Evolutionary conservation across 768 basidiomycete species (phyloP).

Genomic region (Clitopilus hobsonii): DNA sequence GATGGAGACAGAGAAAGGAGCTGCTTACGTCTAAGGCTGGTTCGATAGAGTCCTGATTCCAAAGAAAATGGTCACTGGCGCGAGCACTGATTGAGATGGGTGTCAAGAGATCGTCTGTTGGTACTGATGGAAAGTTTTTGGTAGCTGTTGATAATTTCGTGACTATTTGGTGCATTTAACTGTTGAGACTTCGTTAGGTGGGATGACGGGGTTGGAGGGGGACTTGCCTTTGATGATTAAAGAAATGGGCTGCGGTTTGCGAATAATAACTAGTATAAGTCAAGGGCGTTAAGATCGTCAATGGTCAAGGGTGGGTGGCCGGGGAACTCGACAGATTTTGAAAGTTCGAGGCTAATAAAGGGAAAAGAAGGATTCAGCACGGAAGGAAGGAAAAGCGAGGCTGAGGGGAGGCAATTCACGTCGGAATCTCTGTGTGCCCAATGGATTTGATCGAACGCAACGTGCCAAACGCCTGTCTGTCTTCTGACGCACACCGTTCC

Average conservation of each 20-base stretch:
- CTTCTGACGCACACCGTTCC: slow-evolving; percentile 45
- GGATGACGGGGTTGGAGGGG: slow-evolving; percentile 13
- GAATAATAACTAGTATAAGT: slow-evolving; percentile 60
- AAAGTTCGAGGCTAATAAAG: slow-evolving; percentile 1
- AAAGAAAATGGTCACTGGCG: slow-evolving; percentile 36
- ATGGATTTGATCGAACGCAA: slow-evolving; percentile 72
- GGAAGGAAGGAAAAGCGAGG: slow-evolving; percentile 46
- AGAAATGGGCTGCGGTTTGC: slow-evolving; percentile 19
- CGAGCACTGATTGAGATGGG: slow-evolving; percentile 28
- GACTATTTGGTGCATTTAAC: slow-evolving; percentile 73
- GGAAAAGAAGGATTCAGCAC: slow-evolving; percentile 10
- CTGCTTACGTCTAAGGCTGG: slow-evolving; percentile 39
- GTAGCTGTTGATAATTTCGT: slow-evolving; percentile 43
- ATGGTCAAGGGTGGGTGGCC: no score
- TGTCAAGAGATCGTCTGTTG: slow-evolving; percentile 28
- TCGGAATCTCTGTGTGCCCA: slow-evolving; percentile 35
- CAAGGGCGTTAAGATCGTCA: slow-evolving; percentile 60
- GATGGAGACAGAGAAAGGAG: slow-evolving; percentile 26
- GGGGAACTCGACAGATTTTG: neutral
- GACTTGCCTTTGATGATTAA: slow-evolving; percentile 44
- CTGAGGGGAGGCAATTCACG: slow-evolving; percentile 51
- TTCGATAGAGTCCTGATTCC: slow-evolving; percentile 42
- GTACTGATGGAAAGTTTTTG: slow-evolving; percentile 31
- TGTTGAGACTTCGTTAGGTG: slow-evolving; percentile 25
- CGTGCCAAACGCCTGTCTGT: slow-evolving; percentile 46